Conservation (phyloP, 768 basidiomycete genomes). For the Rhodosporidiobolus sp. region DNA sequence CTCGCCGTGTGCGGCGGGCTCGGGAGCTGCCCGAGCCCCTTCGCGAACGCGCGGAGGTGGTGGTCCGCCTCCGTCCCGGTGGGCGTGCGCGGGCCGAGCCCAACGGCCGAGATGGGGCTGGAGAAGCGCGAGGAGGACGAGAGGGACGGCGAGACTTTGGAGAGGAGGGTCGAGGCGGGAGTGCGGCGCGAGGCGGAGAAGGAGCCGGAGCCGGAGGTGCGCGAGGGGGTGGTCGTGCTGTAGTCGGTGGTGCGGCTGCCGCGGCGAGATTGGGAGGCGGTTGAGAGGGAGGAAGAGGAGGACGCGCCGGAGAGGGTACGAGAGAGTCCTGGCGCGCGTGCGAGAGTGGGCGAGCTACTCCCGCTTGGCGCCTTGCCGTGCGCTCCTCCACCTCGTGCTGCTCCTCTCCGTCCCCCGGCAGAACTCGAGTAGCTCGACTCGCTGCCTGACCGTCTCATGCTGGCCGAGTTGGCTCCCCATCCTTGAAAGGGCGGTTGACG, state of each 20-base stretch:
- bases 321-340: neutral
- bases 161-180: conserved; percentile 9
- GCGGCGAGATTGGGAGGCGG: neutral
- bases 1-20: conserved; percentile 24
- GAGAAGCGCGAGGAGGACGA: conserved; percentile 4
- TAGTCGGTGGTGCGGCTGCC: neutral
- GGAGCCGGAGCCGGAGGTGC: neutral
- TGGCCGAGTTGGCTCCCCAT: neutral
- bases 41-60: neutral
- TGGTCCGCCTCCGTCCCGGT: neutral
- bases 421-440: neutral
- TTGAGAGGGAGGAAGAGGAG: neutral
- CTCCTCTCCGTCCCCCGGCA: neutral
- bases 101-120: conserved; percentile 2
- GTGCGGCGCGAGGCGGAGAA: neutral
- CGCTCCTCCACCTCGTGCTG: neutral
- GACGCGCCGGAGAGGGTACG: neutral
- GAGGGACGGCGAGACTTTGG: conserved; percentile 23
- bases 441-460: neutral
- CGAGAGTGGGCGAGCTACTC: neutral
- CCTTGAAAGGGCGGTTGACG: neutral
- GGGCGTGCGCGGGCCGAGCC: conserved; percentile 3
- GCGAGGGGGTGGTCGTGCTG: neutral
- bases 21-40: conserved; percentile 11
- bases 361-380: neutral